Evolutionary conservation across 352 stramenopile species (phyloP).

Genomic region (Thraustochytrium striatum): DNA sequence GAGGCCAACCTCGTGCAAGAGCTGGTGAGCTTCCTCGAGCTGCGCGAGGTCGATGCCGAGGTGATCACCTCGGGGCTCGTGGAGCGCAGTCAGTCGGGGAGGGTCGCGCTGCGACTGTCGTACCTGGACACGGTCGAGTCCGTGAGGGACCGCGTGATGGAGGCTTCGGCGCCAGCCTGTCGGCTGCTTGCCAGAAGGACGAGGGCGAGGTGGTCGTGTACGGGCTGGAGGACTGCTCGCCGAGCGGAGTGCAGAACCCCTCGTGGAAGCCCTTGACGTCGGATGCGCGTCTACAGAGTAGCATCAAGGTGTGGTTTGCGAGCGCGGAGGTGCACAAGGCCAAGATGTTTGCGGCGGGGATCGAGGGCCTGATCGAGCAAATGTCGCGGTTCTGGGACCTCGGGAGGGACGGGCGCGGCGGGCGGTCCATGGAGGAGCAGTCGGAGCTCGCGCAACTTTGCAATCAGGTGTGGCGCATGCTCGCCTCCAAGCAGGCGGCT

Average conservation of each 20-base stretch:
- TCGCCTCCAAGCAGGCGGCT: background rate
- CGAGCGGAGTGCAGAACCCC: background rate
- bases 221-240: constrained; percentile 26
- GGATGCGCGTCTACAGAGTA: constrained; percentile 3
- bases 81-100: no score
- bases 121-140: no score
- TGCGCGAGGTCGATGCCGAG: no score
- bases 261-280: constrained; percentile 3
- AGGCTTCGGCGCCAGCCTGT: no score
- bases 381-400: background rate
- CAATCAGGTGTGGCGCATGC: constrained; percentile 15
- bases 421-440: background rate
- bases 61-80: no score
- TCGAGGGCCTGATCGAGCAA: background rate
- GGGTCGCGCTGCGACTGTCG: no score
- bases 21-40: no score
- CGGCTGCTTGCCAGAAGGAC: no score
- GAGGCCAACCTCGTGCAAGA: no score
- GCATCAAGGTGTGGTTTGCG: background rate
- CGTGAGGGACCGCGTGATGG: no score
- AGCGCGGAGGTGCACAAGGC: constrained; percentile 31
- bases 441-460: background rate
- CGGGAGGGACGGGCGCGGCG: background rate
- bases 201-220: no score
- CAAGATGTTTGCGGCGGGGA: background rate